Conservation (phyloP, 805 yeast species). For the Nakazawaea ishiwadae region DNA sequence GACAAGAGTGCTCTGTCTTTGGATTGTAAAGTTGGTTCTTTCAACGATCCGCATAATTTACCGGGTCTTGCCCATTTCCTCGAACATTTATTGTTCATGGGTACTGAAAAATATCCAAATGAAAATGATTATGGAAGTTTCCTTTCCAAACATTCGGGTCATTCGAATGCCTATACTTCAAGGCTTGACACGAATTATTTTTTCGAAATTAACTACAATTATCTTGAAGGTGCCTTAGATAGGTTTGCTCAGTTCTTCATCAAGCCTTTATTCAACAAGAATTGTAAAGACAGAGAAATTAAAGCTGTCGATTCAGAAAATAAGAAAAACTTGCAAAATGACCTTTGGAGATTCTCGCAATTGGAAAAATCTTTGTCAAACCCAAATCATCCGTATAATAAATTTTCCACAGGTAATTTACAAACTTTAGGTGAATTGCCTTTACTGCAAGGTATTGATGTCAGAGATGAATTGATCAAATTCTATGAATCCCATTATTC, state of each 20-base stretch:
- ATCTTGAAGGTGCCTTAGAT: conserved; percentile 83
- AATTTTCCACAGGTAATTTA: conserved; percentile 87
- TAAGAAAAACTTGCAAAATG: conserved; percentile 89
- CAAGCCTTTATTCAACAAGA: conserved; percentile 64
- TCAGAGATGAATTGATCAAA: conserved; percentile 73
- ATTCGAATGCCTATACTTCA: conserved; percentile 89
- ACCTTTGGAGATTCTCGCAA: conserved; percentile 84
- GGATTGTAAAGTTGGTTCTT: conserved; percentile 76
- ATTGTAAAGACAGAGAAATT: conserved; percentile 87
- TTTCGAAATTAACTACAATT: conserved; percentile 75
- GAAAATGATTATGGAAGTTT: conserved; percentile 73
- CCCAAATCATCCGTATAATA: conserved; percentile 75
- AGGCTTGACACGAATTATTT: conserved; percentile 85
- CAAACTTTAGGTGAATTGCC: conserved; percentile 72
- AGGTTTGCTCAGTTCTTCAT: conserved; percentile 92
- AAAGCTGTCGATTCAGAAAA: conserved; percentile 95
- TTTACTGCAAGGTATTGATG: conserved; percentile 53
- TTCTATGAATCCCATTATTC: conserved; percentile 74
- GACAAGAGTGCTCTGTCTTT: conserved; percentile 77
- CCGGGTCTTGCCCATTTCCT: conserved; percentile 81
- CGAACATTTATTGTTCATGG: conserved; percentile 73
- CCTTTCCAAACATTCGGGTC: conserved; percentile 80
- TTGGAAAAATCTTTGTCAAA: conserved; percentile 72
- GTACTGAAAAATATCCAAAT: conserved; percentile 68
- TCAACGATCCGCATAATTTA: conserved; percentile 56